Conservation (phyloP, 208 protist species). For the Sergeia podlipaevii region DNA sequence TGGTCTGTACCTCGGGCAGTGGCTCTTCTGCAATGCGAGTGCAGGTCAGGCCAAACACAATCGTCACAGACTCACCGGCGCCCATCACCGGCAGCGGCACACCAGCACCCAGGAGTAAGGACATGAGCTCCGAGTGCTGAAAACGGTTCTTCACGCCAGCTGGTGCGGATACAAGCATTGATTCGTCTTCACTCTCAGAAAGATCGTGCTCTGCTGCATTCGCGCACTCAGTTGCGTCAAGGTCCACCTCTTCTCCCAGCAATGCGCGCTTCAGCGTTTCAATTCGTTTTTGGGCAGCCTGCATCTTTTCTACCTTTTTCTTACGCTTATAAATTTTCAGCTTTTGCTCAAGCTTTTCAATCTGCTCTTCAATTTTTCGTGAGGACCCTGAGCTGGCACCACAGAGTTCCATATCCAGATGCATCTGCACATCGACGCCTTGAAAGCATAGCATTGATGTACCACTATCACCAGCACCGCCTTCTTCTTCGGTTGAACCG, state of each 20-base stretch:
- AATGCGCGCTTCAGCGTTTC: constrained; percentile 54
- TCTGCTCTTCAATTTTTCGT: constrained; percentile 81
- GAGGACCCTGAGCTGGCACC: constrained; percentile 52
- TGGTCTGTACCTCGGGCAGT: constrained; percentile 55
- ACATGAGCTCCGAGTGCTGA: constrained; percentile 47
- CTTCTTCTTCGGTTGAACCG: not conserved
- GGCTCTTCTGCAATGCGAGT: constrained; percentile 32
- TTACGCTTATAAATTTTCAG: constrained; percentile 85
- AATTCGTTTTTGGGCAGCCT: constrained; percentile 53
- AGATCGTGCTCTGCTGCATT: constrained; percentile 40
- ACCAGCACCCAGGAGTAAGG: constrained; percentile 50
- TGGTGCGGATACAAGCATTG: constrained; percentile 9
- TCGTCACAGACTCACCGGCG: constrained; percentile 60
- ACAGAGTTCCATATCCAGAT: constrained; percentile 69
- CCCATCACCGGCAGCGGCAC: constrained; percentile 72
- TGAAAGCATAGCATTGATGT: constrained; percentile 50
- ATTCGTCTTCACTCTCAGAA: constrained; percentile 73
- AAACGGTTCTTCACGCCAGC: constrained; percentile 19
- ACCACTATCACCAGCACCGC: not conserved
- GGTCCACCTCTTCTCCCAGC: constrained; percentile 64
- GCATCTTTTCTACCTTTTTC: constrained; percentile 81
- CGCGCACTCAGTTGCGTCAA: constrained; percentile 21
- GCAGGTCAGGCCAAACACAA: constrained; percentile 57
- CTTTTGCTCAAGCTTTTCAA: constrained; percentile 89
- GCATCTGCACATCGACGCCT: constrained; percentile 63